phyloP scores from a whole-genome alignment of 352 stramenopile species.

The Pythium pyrilobum region DNA sequence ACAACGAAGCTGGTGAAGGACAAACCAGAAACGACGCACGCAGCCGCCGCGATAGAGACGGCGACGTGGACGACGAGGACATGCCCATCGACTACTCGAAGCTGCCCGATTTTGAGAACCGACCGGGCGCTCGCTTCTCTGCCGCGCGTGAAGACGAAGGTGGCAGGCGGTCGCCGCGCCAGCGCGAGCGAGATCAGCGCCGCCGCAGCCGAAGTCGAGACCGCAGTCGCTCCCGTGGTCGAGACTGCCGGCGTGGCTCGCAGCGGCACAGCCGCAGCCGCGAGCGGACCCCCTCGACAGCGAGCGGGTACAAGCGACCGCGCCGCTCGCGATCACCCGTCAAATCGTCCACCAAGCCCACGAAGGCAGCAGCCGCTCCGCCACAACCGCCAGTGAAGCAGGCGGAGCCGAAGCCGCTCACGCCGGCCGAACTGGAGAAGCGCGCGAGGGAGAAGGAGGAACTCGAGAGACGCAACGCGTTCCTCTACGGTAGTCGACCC shows the following conservation, averaged over 20 bases:
- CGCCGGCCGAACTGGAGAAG: constrained; percentile 4
- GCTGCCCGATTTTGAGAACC: constrained; percentile 61
- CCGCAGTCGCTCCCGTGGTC: constrained; percentile 1
- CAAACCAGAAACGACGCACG: not conserved
- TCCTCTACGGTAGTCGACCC: constrained; percentile 40
- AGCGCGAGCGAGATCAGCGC: constrained; percentile 15
- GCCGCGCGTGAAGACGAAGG: constrained; percentile 16
- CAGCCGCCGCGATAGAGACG: not conserved
- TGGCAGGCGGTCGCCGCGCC: not conserved
- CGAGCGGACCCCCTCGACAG: not conserved
- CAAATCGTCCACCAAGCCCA: not conserved
- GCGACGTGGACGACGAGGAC: constrained; percentile 29
- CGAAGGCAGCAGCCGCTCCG: too few species aligned
- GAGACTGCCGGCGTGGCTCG: not conserved
- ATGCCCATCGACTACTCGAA: constrained; percentile 79
- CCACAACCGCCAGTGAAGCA: constrained; percentile 1
- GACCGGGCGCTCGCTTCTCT: constrained; percentile 17
- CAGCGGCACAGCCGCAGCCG: constrained; percentile 9
- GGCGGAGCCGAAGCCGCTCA: constrained; percentile 8
- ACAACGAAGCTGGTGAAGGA: not conserved
- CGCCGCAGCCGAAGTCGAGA: constrained; percentile 32
- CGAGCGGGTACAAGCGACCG: not conserved
- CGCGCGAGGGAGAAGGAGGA: constrained; percentile 30
- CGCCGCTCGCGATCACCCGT: constrained; percentile 1
- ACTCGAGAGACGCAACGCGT: constrained; percentile 44